These are phyloP conservation scores for Bromus sterilis DNA, from an alignment of 176 grass and related monocot genomes.

Conservation along the genomic window DNA sequence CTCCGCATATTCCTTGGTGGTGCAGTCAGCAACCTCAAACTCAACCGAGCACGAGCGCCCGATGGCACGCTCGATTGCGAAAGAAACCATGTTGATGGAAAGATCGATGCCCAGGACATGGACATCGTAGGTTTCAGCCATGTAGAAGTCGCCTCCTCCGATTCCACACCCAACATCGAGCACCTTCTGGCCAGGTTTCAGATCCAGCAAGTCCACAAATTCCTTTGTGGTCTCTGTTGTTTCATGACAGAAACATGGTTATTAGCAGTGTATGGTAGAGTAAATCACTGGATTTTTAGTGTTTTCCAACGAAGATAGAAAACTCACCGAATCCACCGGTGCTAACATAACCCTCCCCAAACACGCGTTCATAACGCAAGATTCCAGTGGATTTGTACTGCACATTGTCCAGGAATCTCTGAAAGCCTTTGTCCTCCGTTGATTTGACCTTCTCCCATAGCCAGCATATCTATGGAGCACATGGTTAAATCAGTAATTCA, in stretches of 20 bases:
- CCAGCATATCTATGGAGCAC: slow-evolving; percentile 77
- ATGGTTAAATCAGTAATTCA: neutral
- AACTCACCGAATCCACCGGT: slow-evolving; percentile 78
- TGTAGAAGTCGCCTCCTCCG: slow-evolving; percentile 93
- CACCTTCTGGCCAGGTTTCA: slow-evolving; percentile 88
- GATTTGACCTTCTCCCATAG: slow-evolving; percentile 83
- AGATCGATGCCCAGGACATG: slow-evolving; percentile 96
- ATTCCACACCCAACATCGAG: slow-evolving; percentile 97
- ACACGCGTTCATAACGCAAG: slow-evolving; percentile 85
- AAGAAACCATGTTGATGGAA: slow-evolving; percentile 96
- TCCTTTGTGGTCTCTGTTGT: slow-evolving; percentile 90
- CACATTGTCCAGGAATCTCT: slow-evolving; percentile 91
- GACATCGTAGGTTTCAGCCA: slow-evolving; percentile 88
- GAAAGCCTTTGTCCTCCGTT: slow-evolving; percentile 73
- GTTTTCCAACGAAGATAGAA: neutral
- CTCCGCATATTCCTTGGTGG: slow-evolving; percentile 75
- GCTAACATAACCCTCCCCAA: slow-evolving; percentile 94
- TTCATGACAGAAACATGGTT: neutral
- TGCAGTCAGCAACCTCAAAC: slow-evolving; percentile 96
- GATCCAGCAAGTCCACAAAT: slow-evolving; percentile 76
- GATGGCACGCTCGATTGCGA: slow-evolving; percentile 90
- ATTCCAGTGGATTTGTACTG: slow-evolving; percentile 95
- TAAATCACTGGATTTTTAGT: neutral
- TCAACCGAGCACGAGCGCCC: slow-evolving; percentile 81
- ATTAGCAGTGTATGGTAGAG: neutral